Percentiles rank a stretch among this genome's conserved stretches.
These are phyloP conservation scores for Diplodia seriata DNA, from an alignment of 2,329 filamentous ascomycete genomes.

Conservation along the genomic window DNA sequence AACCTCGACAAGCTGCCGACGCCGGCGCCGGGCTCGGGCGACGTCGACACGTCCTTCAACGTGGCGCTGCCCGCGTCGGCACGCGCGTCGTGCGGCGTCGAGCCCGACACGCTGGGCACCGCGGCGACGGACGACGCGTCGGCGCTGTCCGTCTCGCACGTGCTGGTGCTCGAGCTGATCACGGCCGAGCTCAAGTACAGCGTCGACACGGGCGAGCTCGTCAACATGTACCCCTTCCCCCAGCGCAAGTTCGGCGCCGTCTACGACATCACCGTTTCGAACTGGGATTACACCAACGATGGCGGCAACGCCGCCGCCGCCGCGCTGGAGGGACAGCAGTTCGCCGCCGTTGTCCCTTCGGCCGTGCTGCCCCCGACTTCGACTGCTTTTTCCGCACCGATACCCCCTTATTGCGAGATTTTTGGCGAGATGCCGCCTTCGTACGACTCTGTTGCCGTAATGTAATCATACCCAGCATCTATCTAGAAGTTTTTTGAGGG, in stretches of 20 bases:
- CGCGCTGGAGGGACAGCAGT: neutral
- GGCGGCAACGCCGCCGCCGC: neutral
- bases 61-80: conserved; percentile 10
- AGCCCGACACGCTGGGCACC: neutral
- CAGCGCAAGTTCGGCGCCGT: conserved; percentile 28
- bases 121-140: neutral
- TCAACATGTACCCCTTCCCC: conserved; percentile 25
- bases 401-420: conserved; percentile 12
- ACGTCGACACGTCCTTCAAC: neutral
- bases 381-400: neutral
- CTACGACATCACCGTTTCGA: conserved; percentile 1
- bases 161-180: conserved; percentile 19
- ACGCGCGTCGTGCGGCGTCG: conserved; percentile 8
- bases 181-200: conserved; percentile 26
- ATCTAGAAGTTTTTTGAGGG: too few relatives aligned
- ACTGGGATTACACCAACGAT: conserved; percentile 4
- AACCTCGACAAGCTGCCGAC: neutral
- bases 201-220: conserved; percentile 13
- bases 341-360: neutral
- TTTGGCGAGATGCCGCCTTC: conserved; percentile 22
- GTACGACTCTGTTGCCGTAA: conserved; percentile 15
- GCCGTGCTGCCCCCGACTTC: neutral
- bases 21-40: conserved; percentile 2
- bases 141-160: conserved; percentile 9
- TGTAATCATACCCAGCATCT: neutral